Evolutionary conservation across 2,329 filamentous ascomycete species (phyloP), one percentile per base, ranked within the genome.

Genomic region (Colletotrichum noveboracense): DNA sequence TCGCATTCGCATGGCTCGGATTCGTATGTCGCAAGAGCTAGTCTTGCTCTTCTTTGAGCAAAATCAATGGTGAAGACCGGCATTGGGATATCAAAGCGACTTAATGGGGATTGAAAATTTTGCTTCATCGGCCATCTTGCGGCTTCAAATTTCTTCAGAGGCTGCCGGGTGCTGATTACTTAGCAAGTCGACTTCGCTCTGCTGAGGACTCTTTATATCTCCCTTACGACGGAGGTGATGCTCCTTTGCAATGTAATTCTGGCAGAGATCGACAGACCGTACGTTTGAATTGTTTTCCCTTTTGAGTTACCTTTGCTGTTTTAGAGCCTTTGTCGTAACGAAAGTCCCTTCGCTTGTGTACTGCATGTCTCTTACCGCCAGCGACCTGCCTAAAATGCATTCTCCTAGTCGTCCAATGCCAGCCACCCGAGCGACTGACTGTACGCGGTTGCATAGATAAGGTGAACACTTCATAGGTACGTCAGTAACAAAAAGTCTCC

Each of bases 331-430:
- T 48, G 2, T 5, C 38, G 9, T 6, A 6, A 48, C 43, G 10
- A 48, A 48, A 48, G 43, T 48, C 43, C 43, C 43, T n/a, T 48
- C 43, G 43, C 43, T 48, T 48, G 43, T 48, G 43, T 48, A n/a
- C 43, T 48, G 43, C 43, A 48, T 21, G n/a, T 21, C 18, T 48
- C 43, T 48, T 21, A 18, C 38, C 43, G 43, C 43, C 43, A 21
- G 43, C n/a, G n/a, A 48, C 43, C 43, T 48, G 43, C 43, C 43
- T 48, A 48, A 48, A 48, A 48, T 48, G 43, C 43, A 21, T 3
- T 48, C 1, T 48, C n/a, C 43, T 48, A 2, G n/a, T 48, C n/a
- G 18, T 48, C 43, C 43, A 48, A 48, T 48, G 43, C 18, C 43
- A 48, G 43, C 43, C n/a, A 48, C 43, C 43, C 10, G 18, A 21